These are phyloP conservation scores for Litchi chinensis DNA, from an alignment of 345 rosid genomes.

Conservation along the genomic window DNA sequence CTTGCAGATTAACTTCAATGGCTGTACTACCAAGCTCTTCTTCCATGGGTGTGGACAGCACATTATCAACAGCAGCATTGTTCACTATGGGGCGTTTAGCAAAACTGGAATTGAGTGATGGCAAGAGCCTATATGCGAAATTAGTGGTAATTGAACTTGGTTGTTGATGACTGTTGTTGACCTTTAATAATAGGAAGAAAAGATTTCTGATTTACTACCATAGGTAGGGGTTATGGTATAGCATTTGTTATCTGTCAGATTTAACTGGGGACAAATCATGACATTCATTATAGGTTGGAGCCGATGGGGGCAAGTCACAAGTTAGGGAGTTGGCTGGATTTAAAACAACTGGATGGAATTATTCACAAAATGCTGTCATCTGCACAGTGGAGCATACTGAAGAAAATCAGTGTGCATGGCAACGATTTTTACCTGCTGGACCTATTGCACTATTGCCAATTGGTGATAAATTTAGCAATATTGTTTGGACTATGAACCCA, in stretches of 20 bases:
- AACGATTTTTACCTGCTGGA: constrained; percentile 86
- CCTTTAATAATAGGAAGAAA: neutral
- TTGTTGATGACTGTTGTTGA: constrained; percentile 14
- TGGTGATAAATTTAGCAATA: constrained; percentile 86
- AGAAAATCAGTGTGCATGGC: constrained; percentile 84
- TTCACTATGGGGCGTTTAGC: constrained; percentile 53
- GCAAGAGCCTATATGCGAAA: constrained; percentile 69
- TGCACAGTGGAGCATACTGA: constrained; percentile 86
- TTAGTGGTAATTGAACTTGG: constrained; percentile 62
- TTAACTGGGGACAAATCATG: neutral
- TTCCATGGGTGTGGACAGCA: constrained; percentile 40
- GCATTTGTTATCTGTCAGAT: neutral
- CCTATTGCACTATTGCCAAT: constrained; percentile 90
- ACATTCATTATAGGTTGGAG: constrained; percentile 66
- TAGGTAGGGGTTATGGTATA: neutral
- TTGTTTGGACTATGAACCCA: constrained; percentile 95
- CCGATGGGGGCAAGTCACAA: constrained; percentile 87
- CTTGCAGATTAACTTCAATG: constrained; percentile 77
- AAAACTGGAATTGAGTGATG: constrained; percentile 78
- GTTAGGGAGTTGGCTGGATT: constrained; percentile 89
- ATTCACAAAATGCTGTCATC: constrained; percentile 85
- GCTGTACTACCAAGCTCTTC: constrained; percentile 57
- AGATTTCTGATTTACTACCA: neutral
- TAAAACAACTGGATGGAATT: constrained; percentile 85
- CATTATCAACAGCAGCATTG: constrained; percentile 40